Conservation (phyloP, 2,329 filamentous ascomycete species). For the Capronia americana region DNA sequence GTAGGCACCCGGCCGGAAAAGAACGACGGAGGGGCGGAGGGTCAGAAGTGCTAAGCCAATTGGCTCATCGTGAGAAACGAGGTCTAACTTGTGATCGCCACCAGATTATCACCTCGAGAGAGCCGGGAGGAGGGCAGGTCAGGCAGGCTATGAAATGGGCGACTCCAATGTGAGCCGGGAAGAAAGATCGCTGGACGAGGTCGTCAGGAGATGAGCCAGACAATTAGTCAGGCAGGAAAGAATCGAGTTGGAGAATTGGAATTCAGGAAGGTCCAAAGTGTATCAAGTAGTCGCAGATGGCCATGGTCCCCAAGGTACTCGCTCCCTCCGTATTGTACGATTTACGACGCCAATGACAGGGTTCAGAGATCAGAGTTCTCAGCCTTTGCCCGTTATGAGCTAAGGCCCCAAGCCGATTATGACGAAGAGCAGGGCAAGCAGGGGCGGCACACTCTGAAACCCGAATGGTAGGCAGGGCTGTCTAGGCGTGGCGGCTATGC, state of each 20-base stretch:
- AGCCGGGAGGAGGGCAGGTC: not conserved
- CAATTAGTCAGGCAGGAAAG: conserved; percentile 18
- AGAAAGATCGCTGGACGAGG: not conserved
- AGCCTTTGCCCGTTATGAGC: not conserved
- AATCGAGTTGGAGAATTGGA: conserved; percentile 13
- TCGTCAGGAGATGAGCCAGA: not conserved
- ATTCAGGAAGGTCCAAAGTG: conserved; percentile 19
- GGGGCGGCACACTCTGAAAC: conserved; percentile 9
- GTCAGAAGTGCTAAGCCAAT: conserved; percentile 24
- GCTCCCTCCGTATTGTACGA: conserved; percentile 16
- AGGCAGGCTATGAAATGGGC: not conserved
- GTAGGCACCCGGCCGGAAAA: conserved; percentile 7
- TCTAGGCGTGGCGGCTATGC: conserved; percentile 8
- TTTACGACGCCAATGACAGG: conserved; percentile 13
- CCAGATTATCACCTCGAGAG: conserved; percentile 3
- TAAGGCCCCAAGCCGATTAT: conserved; percentile 9
- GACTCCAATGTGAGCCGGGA: conserved; percentile 2
- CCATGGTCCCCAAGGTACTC: conserved; percentile 1
- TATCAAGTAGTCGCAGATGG: conserved; percentile 2
- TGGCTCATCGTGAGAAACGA: conserved; percentile 19
- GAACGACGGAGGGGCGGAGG: conserved; percentile 5
- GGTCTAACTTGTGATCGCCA: not conserved
- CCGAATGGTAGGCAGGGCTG: not conserved
- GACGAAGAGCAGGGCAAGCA: conserved; percentile 13
- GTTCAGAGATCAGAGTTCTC: not conserved